phyloP scores from a whole-genome alignment of 139 green algal genomes.

The Chlorella sp. region DNA sequence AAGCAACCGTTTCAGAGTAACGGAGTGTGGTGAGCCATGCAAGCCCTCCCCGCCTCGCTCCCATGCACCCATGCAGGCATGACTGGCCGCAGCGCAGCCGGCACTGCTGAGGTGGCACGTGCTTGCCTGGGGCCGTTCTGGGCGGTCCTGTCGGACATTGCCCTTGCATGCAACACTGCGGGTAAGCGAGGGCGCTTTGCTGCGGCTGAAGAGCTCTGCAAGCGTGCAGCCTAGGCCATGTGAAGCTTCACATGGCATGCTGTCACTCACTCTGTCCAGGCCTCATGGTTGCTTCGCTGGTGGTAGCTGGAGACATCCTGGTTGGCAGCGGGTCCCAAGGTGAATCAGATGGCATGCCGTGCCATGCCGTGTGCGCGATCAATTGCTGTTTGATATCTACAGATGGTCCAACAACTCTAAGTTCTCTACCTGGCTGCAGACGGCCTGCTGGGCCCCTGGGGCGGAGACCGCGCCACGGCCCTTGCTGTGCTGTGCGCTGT shows the following conservation, averaged over 20 bases:
- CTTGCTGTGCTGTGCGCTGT: background rate
- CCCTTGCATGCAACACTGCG: background rate
- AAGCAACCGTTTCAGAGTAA: too few species aligned
- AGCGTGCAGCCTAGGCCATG: too few species aligned
- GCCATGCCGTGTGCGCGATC: too few species aligned
- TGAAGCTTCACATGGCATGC: too few species aligned
- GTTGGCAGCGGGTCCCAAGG: background rate
- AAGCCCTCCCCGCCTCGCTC: too few species aligned
- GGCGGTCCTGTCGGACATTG: background rate
- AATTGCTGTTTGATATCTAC: too few species aligned
- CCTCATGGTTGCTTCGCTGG: background rate
- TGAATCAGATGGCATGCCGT: too few species aligned
- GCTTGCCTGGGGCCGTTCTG: background rate
- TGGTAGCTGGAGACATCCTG: constrained; percentile 6
- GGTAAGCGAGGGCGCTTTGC: too few species aligned
- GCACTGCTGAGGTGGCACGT: background rate
- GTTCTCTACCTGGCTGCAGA: background rate
- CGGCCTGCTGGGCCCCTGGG: constrained; percentile 11
- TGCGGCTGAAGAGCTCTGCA: background rate
- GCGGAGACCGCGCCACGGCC: background rate
- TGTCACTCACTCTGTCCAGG: background rate
- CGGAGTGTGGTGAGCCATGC: too few species aligned
- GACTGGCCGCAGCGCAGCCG: background rate
- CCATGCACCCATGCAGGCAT: too few species aligned
- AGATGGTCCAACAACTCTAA: too few species aligned